Evolutionary conservation across 2,329 filamentous ascomycete genomes (phyloP), one percentile per base, ranked within the genome.

Genomic region (Penicillium sp.): DNA sequence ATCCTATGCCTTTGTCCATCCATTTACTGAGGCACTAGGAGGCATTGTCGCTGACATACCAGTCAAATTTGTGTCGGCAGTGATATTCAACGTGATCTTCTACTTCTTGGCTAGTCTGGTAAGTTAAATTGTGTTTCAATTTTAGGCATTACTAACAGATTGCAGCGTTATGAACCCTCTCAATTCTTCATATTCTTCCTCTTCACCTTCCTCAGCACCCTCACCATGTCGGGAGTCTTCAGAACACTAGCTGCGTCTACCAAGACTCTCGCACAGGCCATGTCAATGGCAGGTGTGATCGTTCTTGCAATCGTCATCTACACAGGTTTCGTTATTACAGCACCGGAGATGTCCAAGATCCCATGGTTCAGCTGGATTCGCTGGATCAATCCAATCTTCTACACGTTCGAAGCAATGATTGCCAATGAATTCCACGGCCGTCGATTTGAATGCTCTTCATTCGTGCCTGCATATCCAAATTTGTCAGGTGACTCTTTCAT

Each of bases 11-110:
- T 82, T 97, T 22, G 96, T 96, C 64, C 92, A 96, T 70, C 91
- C 93, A 0, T 92, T 89, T 7, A 87, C 91, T 15, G 92, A 97
- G 78, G 90, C 92, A 14, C 81, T 92, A 54, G 86, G 89, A 0
- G 93, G 90, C 4, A 93, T 96, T 84, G 76, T 97, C 22, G 88
- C 85, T 54, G 92, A 97, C 66, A 77, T 97, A 74, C 92, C 92
- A 0, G 90, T 92, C 74, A 96, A 94, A 72, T 76, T 96, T 20
- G 48, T 76, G 20, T 92, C 91, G 62, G 77, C 85, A 1, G 82
- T 92, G 55, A 74, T 85, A 1, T 96, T 96, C 80, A 95, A 96
- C 71, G 56, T 92, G 25, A 82, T 85, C 1, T 76, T 96, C 6
- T 96, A 96, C 77, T 96, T 96, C 73, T 85, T 97, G 82, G 89